These are phyloP conservation scores for Escallonia rubra DNA, from an alignment of 129 eudicot genomes.

Conservation along the genomic window DNA sequence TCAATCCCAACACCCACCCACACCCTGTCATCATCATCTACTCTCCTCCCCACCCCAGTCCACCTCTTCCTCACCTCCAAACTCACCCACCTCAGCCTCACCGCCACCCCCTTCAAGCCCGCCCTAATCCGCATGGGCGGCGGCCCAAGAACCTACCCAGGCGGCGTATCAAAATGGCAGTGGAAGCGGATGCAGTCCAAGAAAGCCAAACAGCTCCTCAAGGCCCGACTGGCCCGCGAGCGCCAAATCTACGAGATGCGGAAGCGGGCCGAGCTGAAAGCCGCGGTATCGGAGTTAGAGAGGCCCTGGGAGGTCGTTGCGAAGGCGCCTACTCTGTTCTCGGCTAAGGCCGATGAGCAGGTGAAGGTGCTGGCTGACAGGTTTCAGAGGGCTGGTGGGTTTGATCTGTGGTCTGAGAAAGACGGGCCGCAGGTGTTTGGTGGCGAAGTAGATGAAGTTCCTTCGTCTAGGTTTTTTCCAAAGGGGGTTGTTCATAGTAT, in stretches of 20 bases:
- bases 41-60: conserved; percentile 17
- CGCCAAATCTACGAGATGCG: conserved; percentile 93
- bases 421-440: conserved; percentile 91
- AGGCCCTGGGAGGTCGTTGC: conserved; percentile 90
- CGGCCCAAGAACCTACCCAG: conserved; percentile 90
- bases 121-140: conserved; percentile 87
- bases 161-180: conserved; percentile 95
- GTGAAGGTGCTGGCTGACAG: conserved; percentile 83
- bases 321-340: conserved; percentile 69
- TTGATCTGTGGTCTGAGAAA: conserved; percentile 89
- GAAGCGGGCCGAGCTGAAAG: conserved; percentile 80
- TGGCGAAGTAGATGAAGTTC: conserved; percentile 39
- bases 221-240: conserved; percentile 81
- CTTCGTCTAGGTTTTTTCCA: conserved; percentile 86
- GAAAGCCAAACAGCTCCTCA: conserved; percentile 77
- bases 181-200: conserved; percentile 93
- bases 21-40: conserved; percentile 34
- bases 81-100: conserved; percentile 27
- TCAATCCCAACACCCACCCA: conserved; percentile 15
- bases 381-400: conserved; percentile 95
- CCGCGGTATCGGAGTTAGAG: conserved; percentile 80
- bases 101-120: conserved; percentile 17
- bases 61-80: conserved; percentile 26
- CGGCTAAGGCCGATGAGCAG: conserved; percentile 79
- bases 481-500: conserved; percentile 94